Conservation (phyloP, 345 rosid species). For the Citrus glauca region DNA sequence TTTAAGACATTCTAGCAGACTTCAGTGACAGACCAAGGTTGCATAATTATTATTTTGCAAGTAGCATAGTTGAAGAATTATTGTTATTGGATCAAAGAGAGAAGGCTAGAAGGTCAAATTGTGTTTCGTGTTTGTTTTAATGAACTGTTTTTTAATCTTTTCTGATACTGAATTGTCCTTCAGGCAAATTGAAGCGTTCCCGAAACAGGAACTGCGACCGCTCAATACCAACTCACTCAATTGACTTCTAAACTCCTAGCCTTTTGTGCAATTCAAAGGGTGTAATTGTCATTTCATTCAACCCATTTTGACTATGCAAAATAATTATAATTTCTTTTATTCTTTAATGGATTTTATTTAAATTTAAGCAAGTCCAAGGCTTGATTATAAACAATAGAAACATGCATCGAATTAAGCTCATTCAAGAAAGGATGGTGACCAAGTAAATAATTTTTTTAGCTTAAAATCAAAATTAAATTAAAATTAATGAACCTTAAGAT, state of each 20-base stretch:
- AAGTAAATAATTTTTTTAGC: background rate
- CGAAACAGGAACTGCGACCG: background rate
- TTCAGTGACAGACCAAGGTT: background rate
- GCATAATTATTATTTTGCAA: background rate
- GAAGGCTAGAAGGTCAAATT: background rate
- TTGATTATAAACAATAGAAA: background rate
- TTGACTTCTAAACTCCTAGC: too few relatives aligned
- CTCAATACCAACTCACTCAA: too few relatives aligned
- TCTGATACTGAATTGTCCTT: background rate
- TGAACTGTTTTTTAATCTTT: background rate
- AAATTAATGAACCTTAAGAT: background rate
- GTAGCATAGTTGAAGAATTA: background rate
- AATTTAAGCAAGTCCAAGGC: background rate
- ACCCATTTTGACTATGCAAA: background rate
- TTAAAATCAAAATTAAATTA: background rate
- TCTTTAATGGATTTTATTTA: background rate
- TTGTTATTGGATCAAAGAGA: background rate
- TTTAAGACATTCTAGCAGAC: too few relatives aligned
- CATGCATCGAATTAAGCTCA: background rate
- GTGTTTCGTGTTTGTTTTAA: background rate
- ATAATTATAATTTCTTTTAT: background rate
- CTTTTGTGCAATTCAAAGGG: background rate
- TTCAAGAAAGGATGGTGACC: background rate
- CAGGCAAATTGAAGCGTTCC: background rate
- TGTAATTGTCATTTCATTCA: background rate